Conservation (phyloP, 371 early-diverging fungal genomes). For the Ordospora colligata region DNA sequence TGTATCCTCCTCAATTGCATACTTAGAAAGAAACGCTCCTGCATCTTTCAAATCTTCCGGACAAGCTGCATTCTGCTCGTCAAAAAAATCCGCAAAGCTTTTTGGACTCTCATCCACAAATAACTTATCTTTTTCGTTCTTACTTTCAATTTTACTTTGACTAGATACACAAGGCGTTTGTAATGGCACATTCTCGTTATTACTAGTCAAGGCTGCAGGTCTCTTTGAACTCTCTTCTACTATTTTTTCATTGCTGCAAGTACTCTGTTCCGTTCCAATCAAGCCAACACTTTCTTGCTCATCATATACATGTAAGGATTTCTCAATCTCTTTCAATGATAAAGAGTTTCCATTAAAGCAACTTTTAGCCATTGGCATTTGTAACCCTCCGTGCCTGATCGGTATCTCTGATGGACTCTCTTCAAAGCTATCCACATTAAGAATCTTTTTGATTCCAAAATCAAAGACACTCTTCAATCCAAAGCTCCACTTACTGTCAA, state of each 20-base stretch:
- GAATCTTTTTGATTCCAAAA: conserved; percentile 42
- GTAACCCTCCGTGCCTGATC: not conserved
- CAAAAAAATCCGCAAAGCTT: conserved; percentile 40
- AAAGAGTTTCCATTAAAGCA: not conserved
- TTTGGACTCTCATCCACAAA: not conserved
- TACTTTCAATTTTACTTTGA: not conserved
- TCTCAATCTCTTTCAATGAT: not conserved
- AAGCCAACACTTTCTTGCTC: not conserved
- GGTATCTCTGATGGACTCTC: not conserved
- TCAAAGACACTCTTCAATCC: conserved; percentile 28
- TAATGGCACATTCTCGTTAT: not conserved
- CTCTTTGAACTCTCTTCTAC: no score
- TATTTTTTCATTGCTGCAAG: no score
- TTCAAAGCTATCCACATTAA: conserved; percentile 23
- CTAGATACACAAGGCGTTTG: not conserved
- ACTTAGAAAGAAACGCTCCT: conserved; percentile 4
- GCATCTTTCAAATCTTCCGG: conserved; percentile 7
- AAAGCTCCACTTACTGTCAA: conserved; percentile 17
- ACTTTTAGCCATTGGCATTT: not conserved
- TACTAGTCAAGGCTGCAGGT: no score
- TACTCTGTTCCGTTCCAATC: no score
- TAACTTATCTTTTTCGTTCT: no score
- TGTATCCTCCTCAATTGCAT: not conserved
- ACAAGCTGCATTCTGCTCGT: not conserved
- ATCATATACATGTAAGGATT: not conserved